Evolutionary conservation across 257 asterid genomes (phyloP).

Genomic region (Petunia axillaris): DNA sequence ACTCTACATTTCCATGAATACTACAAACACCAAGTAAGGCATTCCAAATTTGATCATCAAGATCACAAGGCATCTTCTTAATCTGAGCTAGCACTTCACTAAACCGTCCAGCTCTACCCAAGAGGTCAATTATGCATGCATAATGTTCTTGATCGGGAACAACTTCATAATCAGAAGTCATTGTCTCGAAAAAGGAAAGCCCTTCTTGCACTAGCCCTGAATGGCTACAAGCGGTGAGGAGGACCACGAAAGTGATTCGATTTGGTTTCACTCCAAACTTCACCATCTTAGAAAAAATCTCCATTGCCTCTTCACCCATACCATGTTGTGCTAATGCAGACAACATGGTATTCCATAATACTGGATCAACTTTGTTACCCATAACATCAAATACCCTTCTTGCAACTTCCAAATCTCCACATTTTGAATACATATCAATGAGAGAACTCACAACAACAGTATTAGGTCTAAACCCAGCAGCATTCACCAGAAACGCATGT

Average conservation of each 20-base stretch:
- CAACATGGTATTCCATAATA: conserved; percentile 71
- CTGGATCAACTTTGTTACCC: conserved; percentile 49
- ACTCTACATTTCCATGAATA: conserved; percentile 55
- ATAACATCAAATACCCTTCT: conserved; percentile 47
- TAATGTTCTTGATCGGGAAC: conserved; percentile 62
- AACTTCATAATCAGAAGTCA: conserved; percentile 45
- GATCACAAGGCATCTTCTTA: conserved; percentile 50
- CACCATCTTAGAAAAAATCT: conserved; percentile 51
- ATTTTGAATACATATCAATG: conserved; percentile 75
- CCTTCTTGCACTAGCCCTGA: conserved; percentile 67
- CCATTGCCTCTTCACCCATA: conserved; percentile 54
- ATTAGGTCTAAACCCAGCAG: conserved; percentile 56
- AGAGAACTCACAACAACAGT: conserved; percentile 61
- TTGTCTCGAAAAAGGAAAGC: conserved; percentile 47
- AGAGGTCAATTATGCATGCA: conserved; percentile 64
- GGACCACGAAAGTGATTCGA: conserved; percentile 55
- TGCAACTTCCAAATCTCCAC: conserved; percentile 57
- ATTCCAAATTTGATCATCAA: conserved; percentile 61
- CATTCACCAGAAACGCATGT: conserved; percentile 57
- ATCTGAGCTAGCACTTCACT: conserved; percentile 52
- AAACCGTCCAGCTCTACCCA: conserved; percentile 58
- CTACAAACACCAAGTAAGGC: conserved; percentile 63
- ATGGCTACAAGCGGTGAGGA: conserved; percentile 66
- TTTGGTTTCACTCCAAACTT: conserved; percentile 61
- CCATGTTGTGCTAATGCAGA: conserved; percentile 72